Conservation (phyloP, 441 rosid genomes). For the Pelargonium citronellum region DNA sequence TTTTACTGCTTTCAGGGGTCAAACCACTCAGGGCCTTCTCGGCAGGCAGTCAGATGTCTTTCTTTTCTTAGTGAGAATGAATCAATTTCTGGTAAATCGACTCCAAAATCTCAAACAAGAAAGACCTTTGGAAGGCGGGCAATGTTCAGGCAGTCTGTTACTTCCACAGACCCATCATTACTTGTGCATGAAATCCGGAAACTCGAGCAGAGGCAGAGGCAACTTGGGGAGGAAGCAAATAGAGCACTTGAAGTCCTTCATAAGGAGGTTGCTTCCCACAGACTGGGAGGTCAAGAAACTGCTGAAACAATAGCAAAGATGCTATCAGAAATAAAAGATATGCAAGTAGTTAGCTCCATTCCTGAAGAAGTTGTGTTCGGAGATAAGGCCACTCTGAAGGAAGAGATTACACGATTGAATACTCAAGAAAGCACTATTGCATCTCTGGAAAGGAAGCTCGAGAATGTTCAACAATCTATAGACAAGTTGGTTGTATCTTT, state of each 20-base stretch:
- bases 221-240: slow-evolving; percentile 93
- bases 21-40: slow-evolving; percentile 51
- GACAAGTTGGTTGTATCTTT: slow-evolving; percentile 94
- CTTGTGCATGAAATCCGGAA: slow-evolving; percentile 98
- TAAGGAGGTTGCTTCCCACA: slow-evolving; percentile 93
- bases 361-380: slow-evolving; percentile 54
- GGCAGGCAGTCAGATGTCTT: slow-evolving; percentile 70
- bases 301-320: slow-evolving; percentile 95
- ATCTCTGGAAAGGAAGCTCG: slow-evolving; percentile 83
- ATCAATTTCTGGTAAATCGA: slow-evolving; percentile 31
- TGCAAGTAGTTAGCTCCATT: slow-evolving; percentile 48
- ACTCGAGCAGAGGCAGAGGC: slow-evolving; percentile 96
- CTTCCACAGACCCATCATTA: slow-evolving; percentile 81
- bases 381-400: slow-evolving; percentile 82
- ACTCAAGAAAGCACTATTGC: slow-evolving; percentile 94
- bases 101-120: slow-evolving; percentile 18
- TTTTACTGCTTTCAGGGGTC: slow-evolving; percentile 38
- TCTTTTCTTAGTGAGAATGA: slow-evolving; percentile 45
- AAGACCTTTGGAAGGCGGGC: slow-evolving; percentile 29
- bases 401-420: slow-evolving; percentile 93
- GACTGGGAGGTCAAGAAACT: slow-evolving; percentile 96
- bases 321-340: slow-evolving; percentile 90
- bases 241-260: slow-evolving; percentile 91
- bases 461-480: slow-evolving; percentile 92
- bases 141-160: slow-evolving; percentile 68